A percentile compares a stretch with the other conserved stretches of the same genome.
Evolutionary conservation across 805 yeast species (phyloP).

Genomic region (Hanseniaspora clermontiae): DNA sequence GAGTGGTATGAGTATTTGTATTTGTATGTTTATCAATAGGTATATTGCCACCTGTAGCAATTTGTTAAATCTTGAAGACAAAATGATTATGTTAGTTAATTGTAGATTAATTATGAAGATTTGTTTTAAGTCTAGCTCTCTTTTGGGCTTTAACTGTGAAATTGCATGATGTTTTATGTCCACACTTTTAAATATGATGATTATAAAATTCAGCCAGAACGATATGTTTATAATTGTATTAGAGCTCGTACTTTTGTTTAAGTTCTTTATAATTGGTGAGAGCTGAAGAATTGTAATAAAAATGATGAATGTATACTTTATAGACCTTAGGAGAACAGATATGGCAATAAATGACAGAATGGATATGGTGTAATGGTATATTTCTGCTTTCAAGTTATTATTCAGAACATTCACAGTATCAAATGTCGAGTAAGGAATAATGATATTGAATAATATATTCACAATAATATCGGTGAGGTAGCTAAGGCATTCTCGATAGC

Average conservation of each 20-base stretch:
- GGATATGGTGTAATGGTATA: slow-evolving; percentile 19
- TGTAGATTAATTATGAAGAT: slow-evolving; percentile 65
- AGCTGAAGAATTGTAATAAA: slow-evolving; percentile 59
- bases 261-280: slow-evolving; percentile 80
- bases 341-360: slow-evolving; percentile 14
- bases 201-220: slow-evolving; percentile 60
- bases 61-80: slow-evolving; percentile 74
- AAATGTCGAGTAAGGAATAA: slow-evolving; percentile 6
- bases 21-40: slow-evolving; percentile 37
- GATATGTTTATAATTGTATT: slow-evolving; percentile 93
- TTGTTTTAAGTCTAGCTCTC: slow-evolving; percentile 31
- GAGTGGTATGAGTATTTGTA: slow-evolving; percentile 24
- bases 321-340: slow-evolving; percentile 16
- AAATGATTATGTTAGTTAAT: slow-evolving; percentile 71
- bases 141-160: slow-evolving; percentile 12
- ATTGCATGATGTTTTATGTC: neutral
- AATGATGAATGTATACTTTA: slow-evolving; percentile 59
- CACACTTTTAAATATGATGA: slow-evolving; percentile 31
- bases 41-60: slow-evolving; percentile 74
- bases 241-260: slow-evolving; percentile 77
- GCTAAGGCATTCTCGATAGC: neutral
- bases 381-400: neutral
- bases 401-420: neutral
- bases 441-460: neutral
- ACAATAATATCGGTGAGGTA: neutral